Evolutionary conservation across 257 asterid genomes (phyloP), one percentile per base, ranked within the genome.

Genomic region (Eustoma russellianum): DNA sequence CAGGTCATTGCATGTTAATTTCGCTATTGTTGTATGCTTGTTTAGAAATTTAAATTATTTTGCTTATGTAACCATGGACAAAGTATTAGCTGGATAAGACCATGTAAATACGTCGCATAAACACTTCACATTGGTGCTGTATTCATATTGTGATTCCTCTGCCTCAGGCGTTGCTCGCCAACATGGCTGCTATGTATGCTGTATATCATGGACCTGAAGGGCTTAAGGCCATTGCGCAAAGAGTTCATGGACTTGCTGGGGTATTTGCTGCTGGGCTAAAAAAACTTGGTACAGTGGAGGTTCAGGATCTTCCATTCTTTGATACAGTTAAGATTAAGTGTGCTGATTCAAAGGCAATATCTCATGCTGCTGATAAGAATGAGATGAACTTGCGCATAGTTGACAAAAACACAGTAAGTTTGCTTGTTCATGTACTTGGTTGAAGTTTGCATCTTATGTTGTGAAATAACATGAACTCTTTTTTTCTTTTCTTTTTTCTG

Each of bases 121-220:
- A 47, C 3, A 17, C 19, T 13, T 7, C 15, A 45, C 15, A 52
- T 9, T 18, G 34, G 17, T 50, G 17, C 18, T 55, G 50, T 52
- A 17, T 50, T 45, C 48, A 14, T 57, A 14, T 14, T 17, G 41
- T 50, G 24, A 48, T 50, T 56, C 28, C 63, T 54, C 57, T 57
- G 63, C 10, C 72, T 67, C 52, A 92, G 99, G 99, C 99, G 18
- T 78, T 92, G 79, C 92, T 92, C 54, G 99, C 99, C 35, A 88
- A 88, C 82, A 92, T 92, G 97, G 95, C 99, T 74, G 94, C 97
- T 13, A 92, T 85, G 97, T 92, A 76, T 68, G 99, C 99, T 55
- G 93, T 92, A 60, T 92, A 92, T 73, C 99, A 92, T 55, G 99
- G 99, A 55, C 97, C 99, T 1, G 97, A 79, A 67, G 99, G 99